Base-by-base conservation (phyloP, 2,329 filamentous ascomycete species). In the Seiridium unicorne region DNA sequence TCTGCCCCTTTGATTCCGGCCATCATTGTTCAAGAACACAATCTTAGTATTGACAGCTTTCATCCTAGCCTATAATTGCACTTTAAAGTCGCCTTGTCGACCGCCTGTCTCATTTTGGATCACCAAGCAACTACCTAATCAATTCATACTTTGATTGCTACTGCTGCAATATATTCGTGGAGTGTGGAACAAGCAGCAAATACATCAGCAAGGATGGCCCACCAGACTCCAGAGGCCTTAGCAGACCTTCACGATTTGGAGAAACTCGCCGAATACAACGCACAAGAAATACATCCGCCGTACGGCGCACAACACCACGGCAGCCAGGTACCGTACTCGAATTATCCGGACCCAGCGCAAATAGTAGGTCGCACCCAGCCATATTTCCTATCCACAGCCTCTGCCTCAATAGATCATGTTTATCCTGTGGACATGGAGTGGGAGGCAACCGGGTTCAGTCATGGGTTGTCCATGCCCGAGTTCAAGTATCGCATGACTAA, bases 1-100 rank as follows among this genome's bases (percentile, higher is more conserved):
- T 18, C 42, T 10, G 6, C 32, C 11, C 34, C 53, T 44, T 55
- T 55, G n/a, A 55, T 11, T 13, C 53, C 18, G 13, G 13, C 53
- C n/a, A 53, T 44, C 44, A 48, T 57, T 57, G 44, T 57, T 47
- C 54, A 18, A 18, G 54, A 57, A 47, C 54, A 57, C 26, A n/a
- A 7, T 47, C 54, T 57, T 57, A 44, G 42, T 57, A 31, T 34
- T 46, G 10, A 31, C 31, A 7, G 5, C 32, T 26, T 38, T 57
- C 8, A 5, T 11, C 5, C 18, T n/a, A 38, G 26, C 13, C 42
- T 18, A 44, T 31, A 42, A 55, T 40, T 26, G 31, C 10, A n/a
- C 32, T 57, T 47, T 47, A 57, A 42, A 47, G 42, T n/a, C 26
- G 26, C 31, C 40, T 26, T 57, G 54, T 57, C 42, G 44, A 47